These are phyloP conservation scores for Aureobasidium melanogenum DNA, from an alignment of 2,329 filamentous ascomycete genomes.

Conservation along the genomic window DNA sequence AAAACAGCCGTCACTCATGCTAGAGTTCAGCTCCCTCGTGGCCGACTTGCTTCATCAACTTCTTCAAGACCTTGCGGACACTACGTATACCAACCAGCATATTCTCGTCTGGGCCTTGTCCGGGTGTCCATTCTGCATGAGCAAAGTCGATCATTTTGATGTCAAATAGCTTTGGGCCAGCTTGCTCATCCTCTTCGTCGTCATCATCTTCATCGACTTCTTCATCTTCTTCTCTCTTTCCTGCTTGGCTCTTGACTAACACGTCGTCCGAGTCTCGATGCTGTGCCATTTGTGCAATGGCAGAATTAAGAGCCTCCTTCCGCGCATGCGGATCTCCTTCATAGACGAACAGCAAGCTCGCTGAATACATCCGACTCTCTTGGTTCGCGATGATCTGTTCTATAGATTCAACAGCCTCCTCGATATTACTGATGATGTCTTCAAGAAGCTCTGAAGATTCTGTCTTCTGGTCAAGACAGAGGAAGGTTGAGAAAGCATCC, in stretches of 20 bases:
- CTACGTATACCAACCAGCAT: slow-evolving; percentile 64
- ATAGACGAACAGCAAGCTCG: slow-evolving; percentile 57
- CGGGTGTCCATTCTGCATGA: slow-evolving; percentile 76
- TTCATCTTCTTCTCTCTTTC: slow-evolving; percentile 14
- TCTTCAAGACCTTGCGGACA: slow-evolving; percentile 60
- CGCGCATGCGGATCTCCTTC: slow-evolving; percentile 53
- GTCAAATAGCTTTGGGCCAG: slow-evolving; percentile 58
- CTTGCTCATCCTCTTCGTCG: slow-evolving; percentile 44
- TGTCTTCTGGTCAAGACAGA: slow-evolving; percentile 36
- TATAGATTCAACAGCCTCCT: slow-evolving; percentile 42
- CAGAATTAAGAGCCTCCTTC: slow-evolving; percentile 16
- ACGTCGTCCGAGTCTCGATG: background rate
- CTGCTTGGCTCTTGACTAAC: background rate
- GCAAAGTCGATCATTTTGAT: slow-evolving; percentile 96
- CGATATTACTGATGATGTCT: slow-evolving; percentile 28
- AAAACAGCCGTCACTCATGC: background rate
- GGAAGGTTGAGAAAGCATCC: slow-evolving; percentile 50
- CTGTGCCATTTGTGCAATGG: background rate
- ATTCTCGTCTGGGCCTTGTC: slow-evolving; percentile 80
- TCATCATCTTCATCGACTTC: slow-evolving; percentile 40
- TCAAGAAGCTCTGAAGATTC: slow-evolving; percentile 35
- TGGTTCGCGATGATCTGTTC: slow-evolving; percentile 49
- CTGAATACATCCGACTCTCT: slow-evolving; percentile 60
- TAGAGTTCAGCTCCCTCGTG: slow-evolving; percentile 19
- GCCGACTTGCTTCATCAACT: slow-evolving; percentile 35